Conservation (phyloP, 306 rosid genomes). For the Comarum palustre region DNA sequence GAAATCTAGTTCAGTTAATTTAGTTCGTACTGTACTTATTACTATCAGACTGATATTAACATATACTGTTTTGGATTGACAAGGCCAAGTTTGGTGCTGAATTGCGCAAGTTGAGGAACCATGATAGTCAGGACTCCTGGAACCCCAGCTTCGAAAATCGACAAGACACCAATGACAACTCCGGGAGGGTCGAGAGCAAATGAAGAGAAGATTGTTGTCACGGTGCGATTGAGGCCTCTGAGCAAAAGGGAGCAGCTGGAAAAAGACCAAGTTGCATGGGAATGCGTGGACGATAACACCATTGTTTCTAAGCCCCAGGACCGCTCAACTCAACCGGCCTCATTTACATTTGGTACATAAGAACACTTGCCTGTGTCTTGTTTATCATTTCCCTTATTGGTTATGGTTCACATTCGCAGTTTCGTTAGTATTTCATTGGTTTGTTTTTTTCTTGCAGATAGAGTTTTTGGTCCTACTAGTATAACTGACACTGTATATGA, state of each 20-base stretch:
- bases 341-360: conserved; percentile 79
- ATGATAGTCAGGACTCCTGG: conserved; percentile 90
- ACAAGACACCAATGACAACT: conserved; percentile 77
- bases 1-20: background rate
- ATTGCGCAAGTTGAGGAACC: conserved; percentile 18
- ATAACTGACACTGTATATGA: conserved; percentile 81
- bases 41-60: background rate
- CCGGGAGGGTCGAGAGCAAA: conserved; percentile 71
- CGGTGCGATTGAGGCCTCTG: conserved; percentile 86
- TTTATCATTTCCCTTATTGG: too few species aligned
- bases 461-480: conserved; percentile 73
- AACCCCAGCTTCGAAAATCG: conserved; percentile 77
- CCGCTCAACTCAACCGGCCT: conserved; percentile 59
- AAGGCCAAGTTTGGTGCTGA: background rate
- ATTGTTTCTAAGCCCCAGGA: conserved; percentile 73
- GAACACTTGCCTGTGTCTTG: background rate
- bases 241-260: conserved; percentile 83
- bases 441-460: conserved; percentile 51
- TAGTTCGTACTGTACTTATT: background rate
- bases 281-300: conserved; percentile 67
- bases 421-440: conserved; percentile 6
- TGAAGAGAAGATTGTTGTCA: conserved; percentile 96
- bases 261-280: conserved; percentile 97
- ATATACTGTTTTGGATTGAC: background rate
- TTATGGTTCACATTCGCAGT: background rate